Base-by-base conservation (phyloP, 371 early-diverging fungal species). In the Syncephalastrum monosporum region DNA sequence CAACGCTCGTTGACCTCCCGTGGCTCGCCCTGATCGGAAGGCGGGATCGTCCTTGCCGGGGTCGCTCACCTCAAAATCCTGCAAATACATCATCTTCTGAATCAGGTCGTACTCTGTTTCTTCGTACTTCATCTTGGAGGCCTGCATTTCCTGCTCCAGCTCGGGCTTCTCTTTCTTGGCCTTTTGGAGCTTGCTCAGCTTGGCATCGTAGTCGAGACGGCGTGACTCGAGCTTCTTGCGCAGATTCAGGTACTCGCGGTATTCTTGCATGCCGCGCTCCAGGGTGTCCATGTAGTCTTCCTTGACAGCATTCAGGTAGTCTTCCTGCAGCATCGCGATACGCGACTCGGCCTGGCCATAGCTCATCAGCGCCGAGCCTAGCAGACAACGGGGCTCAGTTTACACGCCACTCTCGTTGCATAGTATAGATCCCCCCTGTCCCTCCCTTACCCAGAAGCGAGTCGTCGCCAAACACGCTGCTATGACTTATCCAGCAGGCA, bases 161-260 rank as follows among this genome's bases (percentile, higher is more conserved):
- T 90, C 87, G 5, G 93, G 89, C 45, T 88, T 91, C 61, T 96
- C 95, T 72, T 93, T 95, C 69, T 93, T 93, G 21, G 87, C 81
- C 64, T 91, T 91, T 60, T 92, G 89, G 10, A 92, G 82, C 61
- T 90, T 88, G 71, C 82, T 85, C 33, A 90, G 71, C 68, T 95
- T 96, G 49, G 94, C 86, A 69, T 97, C 97, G 65, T 91, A 95
- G 58, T 98, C 97, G 53, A 91, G 72, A 55, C 97, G 83, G 41
- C 96, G 82, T 54, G 88, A 86, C 55, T 93, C 93, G 8, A 97
- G 77, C 70, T 96, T 96, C 58, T 82, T 87, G 59, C 93, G 84
- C 59, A 93, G 57, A 12, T 72, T 56, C 48, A 79, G 57, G 41
- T 89, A 89, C 25, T 87, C 85, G 53, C 88, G 85, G 61, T 84